Evolutionary conservation across 73 alveolate genomes (phyloP).

Genomic region (Symbiodinium pilosum): DNA sequence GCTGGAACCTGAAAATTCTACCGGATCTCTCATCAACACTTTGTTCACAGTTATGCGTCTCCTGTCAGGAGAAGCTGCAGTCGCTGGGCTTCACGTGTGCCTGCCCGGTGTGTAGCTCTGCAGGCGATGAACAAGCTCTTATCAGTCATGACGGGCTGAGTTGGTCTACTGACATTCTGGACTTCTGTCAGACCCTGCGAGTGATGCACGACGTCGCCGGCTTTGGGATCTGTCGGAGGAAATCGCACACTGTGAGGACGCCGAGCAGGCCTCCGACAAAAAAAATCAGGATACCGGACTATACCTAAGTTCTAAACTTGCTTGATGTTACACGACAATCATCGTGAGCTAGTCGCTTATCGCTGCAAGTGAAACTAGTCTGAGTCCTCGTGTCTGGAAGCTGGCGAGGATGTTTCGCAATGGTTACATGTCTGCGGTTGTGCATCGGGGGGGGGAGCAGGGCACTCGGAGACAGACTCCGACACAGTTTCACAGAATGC

Average conservation of each 20-base stretch:
- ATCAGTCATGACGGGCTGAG: neutral
- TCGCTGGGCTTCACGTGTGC: conserved; percentile 45
- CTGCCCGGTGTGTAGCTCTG: conserved; percentile 17
- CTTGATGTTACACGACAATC: too few relatives aligned
- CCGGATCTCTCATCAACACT: neutral
- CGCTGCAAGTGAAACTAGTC: too few relatives aligned
- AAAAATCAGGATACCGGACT: too few relatives aligned
- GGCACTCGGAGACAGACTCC: too few relatives aligned
- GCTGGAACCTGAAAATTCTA: neutral
- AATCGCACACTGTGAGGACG: neutral
- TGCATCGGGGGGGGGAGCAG: too few relatives aligned
- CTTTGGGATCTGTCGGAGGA: conserved; percentile 28
- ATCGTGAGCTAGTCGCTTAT: too few relatives aligned
- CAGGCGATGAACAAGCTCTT: neutral
- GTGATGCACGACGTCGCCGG: conserved; percentile 42
- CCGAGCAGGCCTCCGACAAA: neutral
- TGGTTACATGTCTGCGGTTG: too few relatives aligned
- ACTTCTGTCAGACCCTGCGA: neutral
- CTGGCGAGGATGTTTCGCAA: too few relatives aligned
- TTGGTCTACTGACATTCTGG: neutral
- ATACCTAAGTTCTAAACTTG: too few relatives aligned
- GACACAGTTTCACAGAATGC: too few relatives aligned
- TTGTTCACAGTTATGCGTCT: too few relatives aligned
- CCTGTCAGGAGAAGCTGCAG: conserved; percentile 43
- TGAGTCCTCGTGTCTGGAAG: too few relatives aligned